Evolutionary conservation across 2,329 filamentous ascomycete genomes (phyloP), one percentile per base, ranked within the genome.

Genomic region (Diaporthe citriasiana): DNA sequence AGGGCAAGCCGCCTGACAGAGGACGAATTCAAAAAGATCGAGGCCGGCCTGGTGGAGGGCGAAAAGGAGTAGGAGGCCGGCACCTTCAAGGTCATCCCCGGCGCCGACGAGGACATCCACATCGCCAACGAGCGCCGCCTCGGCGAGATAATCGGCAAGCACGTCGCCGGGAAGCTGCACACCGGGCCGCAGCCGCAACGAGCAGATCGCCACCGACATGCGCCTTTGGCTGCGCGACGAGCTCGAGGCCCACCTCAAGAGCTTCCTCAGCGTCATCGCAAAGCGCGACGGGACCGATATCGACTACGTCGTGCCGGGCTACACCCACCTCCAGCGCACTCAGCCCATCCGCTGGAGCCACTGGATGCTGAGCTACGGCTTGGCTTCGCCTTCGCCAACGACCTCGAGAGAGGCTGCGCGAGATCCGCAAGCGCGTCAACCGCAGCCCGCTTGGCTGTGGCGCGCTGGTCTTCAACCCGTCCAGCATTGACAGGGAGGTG

Each of bases 171-270:
- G 33, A 98, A 98, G 86, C 89, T 98, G 73, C 95, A 98, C 84
- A 98, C 95, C 95, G 3, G 93, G 93, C 56, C 92, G 95, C 70
- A 95, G 93, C 82, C 90, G 95, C 78, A 98, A 98, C 80, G 95
- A 98, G 84, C 95, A 98, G 84, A 91, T 97, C 73, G 95, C 92
- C 63, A 95, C 93, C 30, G 95, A 97, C 80, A 96, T 98, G 93
- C 92, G 95, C 75, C 87, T 98, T 82, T 98, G 95, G 95, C 85
- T 97, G 76, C 89, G 94, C 56, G 92, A 95, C 77, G 89, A 93
- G 84, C 86, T 98, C 69, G 94, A 97, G 78, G 82, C 78, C 47
- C 90, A 92, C 78, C 87, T 98, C 6, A 86, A 90, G 56, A 88
- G 90, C 71, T 89, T 97, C 77, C 85, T 98, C 53, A 87, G 90